Conservation (phyloP, 345 rosid genomes). For the Arabidopsis suecica region DNA sequence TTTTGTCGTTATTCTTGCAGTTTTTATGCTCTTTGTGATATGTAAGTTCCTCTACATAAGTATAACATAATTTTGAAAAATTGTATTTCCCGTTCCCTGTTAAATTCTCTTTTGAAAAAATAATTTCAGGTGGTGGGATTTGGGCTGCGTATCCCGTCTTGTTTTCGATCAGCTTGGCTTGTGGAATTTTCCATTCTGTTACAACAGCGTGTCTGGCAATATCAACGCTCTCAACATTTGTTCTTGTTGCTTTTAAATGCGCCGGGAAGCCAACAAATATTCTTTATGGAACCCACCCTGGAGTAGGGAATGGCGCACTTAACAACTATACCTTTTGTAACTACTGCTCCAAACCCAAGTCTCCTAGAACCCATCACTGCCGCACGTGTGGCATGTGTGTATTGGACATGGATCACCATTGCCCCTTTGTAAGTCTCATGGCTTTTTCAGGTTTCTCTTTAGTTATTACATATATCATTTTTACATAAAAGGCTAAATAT, state of each 20-base stretch:
- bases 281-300: conserved; percentile 84
- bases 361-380: conserved; percentile 92
- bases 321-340: conserved; percentile 80
- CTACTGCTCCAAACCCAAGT: conserved; percentile 79
- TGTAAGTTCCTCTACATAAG: conserved; percentile 54
- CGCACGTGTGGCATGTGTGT: conserved; percentile 89
- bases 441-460: not conserved
- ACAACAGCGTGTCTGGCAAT: conserved; percentile 53
- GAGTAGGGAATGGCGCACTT: conserved; percentile 73
- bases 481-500: not conserved
- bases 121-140: conserved; percentile 79
- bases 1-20: conserved; percentile 62
- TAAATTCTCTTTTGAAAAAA: conserved; percentile 32
- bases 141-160: conserved; percentile 84
- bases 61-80: not conserved
- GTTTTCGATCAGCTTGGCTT: conserved; percentile 66
- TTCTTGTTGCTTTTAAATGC: conserved; percentile 72
- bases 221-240: conserved; percentile 64
- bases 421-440: conserved; percentile 84
- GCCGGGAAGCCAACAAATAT: conserved; percentile 69
- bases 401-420: conserved; percentile 97
- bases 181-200: conserved; percentile 59
- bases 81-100: not conserved
- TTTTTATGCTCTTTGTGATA: conserved; percentile 78
- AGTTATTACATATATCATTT: conserved; percentile 1